Evolutionary conservation across 208 protist genomes (phyloP).

Genomic region (Leishmania guyanensis): DNA sequence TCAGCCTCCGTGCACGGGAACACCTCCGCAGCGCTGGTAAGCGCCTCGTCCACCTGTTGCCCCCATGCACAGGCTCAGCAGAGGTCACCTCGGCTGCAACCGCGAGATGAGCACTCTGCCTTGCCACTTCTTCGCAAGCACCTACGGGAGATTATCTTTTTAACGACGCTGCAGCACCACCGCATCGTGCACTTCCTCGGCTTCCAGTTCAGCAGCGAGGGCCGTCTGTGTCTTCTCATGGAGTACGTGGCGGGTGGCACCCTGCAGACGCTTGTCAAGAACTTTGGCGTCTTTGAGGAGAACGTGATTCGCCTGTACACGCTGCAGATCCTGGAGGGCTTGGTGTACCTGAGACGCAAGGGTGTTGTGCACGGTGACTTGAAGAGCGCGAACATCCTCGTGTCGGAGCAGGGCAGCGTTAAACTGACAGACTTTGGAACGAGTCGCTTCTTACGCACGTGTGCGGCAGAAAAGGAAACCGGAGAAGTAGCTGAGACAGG

Average conservation of each 20-base stretch:
- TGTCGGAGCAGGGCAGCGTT: constrained; percentile 74
- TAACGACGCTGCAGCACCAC: constrained; percentile 73
- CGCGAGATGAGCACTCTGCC: constrained; percentile 4
- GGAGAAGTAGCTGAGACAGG: neutral
- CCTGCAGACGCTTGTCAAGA: constrained; percentile 79
- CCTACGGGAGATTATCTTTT: constrained; percentile 76
- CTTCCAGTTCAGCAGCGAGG: constrained; percentile 47
- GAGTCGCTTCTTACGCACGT: constrained; percentile 41
- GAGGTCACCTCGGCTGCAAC: neutral
- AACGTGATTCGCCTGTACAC: constrained; percentile 87
- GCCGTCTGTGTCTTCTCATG: constrained; percentile 81
- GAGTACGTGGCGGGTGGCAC: constrained; percentile 91
- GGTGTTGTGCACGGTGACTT: constrained; percentile 86
- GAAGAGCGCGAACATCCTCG: constrained; percentile 88
- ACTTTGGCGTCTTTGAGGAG: constrained; percentile 85
- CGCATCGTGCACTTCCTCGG: constrained; percentile 88
- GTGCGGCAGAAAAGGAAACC: constrained; percentile 2
- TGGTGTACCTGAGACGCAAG: constrained; percentile 75
- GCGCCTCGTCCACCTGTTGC: neutral
- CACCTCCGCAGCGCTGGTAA: constrained; percentile 12
- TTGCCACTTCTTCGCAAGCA: constrained; percentile 39
- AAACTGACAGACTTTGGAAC: constrained; percentile 95
- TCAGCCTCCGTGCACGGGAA: neutral
- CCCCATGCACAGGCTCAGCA: neutral
- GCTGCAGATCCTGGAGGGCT: constrained; percentile 82